Evolutionary conservation across 306 rosid species (phyloP), one percentile per base, ranked within the genome.

Genomic region (Senna siamea): DNA sequence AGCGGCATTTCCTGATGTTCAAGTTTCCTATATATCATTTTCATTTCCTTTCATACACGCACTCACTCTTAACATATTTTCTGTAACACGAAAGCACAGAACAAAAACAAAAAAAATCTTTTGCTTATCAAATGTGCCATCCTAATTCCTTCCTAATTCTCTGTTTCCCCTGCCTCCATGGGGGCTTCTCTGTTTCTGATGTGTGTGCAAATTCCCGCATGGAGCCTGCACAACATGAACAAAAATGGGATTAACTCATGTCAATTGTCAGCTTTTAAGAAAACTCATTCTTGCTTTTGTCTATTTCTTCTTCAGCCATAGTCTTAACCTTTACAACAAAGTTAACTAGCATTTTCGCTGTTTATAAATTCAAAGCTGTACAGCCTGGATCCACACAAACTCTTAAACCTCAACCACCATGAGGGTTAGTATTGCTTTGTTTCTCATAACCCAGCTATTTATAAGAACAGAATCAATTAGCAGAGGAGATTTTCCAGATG

Each of bases 401-500:
- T 23, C 44, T 68, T 40, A 41, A 73, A 17, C 59, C 23, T 53
- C 71, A 76, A 73, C 68, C 87, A 64, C 74, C 79, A 91, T 90
- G 98, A 81, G 61, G 51, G 30, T 79, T 37, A 37, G 50, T 69
- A 50, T 82, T 53, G 17, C 74, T 75, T 56, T 85, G 41, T 47
- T 63, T 72, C 62, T 90, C 64, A 37, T 77, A 35, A 54, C 26
- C 15, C 82, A 58, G 18, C 66, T 85, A 66, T 76, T 82, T 46
- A 30, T 32, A 67, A 58, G 43, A 50, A 67, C 77, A 53, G 89
- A 93, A 74, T 84, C 97, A 75, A 69, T 93, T 13, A 80, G 86
- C 84, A 87, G 97, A 76, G 78, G 54, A 77, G 92, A 93, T 78
- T 93, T 93, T 83, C 98, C 98, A 64, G 68, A 89, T 4, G 96